A percentile compares a stretch with the other conserved stretches of the same genome.
phyloP scores from a whole-genome alignment of 2,329 filamentous ascomycete genomes.

The Microcera coccophila region DNA sequence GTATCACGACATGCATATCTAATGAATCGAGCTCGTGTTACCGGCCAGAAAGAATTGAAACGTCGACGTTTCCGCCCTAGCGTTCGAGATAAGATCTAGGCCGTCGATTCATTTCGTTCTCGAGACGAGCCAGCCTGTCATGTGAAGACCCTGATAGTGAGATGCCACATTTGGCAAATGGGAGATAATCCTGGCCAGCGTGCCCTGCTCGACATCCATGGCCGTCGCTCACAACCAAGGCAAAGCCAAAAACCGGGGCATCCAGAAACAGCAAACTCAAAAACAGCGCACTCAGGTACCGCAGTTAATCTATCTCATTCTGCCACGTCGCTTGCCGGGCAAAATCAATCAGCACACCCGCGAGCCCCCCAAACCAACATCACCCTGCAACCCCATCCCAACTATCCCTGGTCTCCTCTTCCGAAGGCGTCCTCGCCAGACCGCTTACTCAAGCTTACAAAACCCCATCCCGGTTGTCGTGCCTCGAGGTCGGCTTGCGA shows the following conservation, averaged over 20 bases:
- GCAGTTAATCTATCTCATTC: background rate
- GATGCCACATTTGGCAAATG: too few species aligned
- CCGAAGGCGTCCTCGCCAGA: background rate
- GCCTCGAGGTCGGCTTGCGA: background rate
- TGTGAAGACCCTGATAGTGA: too few species aligned
- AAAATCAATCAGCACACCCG: constrained; percentile 6
- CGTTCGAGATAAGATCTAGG: too few species aligned
- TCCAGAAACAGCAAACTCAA: background rate
- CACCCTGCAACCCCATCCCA: background rate
- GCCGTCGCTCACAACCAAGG: background rate
- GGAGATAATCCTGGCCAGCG: background rate
- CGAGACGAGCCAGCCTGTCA: too few species aligned
- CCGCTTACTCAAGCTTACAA: background rate
- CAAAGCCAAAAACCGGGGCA: background rate
- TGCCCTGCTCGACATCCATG: background rate
- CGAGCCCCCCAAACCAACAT: background rate
- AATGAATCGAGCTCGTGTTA: too few species aligned
- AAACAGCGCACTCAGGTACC: background rate
- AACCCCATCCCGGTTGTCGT: background rate
- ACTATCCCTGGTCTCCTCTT: background rate
- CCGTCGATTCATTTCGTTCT: background rate
- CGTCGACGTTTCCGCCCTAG: too few species aligned
- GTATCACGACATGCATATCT: too few species aligned
- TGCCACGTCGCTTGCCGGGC: constrained; percentile 9
- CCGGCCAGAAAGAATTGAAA: too few species aligned